Percentiles rank a stretch among this genome's conserved stretches.
These are phyloP conservation scores for Rossbeevera mucosa DNA, from an alignment of 768 basidiomycete species.

Conservation along the genomic window DNA sequence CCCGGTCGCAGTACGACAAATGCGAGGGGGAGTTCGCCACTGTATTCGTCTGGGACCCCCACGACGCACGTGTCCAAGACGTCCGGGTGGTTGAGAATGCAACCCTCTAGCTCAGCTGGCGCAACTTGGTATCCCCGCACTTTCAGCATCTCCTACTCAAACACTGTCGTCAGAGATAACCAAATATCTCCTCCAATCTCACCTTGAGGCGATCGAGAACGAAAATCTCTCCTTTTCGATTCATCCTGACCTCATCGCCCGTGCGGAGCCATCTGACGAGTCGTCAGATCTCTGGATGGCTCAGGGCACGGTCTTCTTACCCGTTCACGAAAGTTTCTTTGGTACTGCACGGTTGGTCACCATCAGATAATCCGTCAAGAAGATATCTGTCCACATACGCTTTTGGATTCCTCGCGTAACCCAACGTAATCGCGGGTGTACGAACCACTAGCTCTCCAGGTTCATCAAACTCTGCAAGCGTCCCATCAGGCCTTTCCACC, in stretches of 20 bases:
- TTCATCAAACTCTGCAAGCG: slow-evolving; percentile 52
- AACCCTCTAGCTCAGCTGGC: slow-evolving; percentile 64
- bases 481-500: slow-evolving; percentile 56
- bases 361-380: slow-evolving; percentile 5
- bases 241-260: slow-evolving; percentile 66
- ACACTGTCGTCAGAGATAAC: neutral
- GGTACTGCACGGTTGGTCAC: slow-evolving; percentile 38
- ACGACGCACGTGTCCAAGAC: slow-evolving; percentile 64
- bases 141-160: slow-evolving; percentile 63
- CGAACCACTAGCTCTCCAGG: slow-evolving; percentile 58
- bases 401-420: slow-evolving; percentile 53
- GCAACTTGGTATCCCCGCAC: slow-evolving; percentile 56
- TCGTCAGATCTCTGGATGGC: neutral
- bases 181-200: neutral
- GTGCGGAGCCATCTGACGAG: slow-evolving; percentile 56
- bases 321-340: slow-evolving; percentile 59
- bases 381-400: slow-evolving; percentile 43
- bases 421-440: slow-evolving; percentile 56
- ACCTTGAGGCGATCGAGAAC: slow-evolving; percentile 75
- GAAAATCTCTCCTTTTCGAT: slow-evolving; percentile 57
- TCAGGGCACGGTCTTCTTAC: neutral
- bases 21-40: slow-evolving; percentile 69
- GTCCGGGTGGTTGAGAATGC: slow-evolving; percentile 55
- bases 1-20: slow-evolving; percentile 53
- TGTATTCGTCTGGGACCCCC: slow-evolving; percentile 66